These are phyloP conservation scores for Stentor roeselii DNA, from an alignment of 73 alveolate species.

Conservation along the genomic window DNA sequence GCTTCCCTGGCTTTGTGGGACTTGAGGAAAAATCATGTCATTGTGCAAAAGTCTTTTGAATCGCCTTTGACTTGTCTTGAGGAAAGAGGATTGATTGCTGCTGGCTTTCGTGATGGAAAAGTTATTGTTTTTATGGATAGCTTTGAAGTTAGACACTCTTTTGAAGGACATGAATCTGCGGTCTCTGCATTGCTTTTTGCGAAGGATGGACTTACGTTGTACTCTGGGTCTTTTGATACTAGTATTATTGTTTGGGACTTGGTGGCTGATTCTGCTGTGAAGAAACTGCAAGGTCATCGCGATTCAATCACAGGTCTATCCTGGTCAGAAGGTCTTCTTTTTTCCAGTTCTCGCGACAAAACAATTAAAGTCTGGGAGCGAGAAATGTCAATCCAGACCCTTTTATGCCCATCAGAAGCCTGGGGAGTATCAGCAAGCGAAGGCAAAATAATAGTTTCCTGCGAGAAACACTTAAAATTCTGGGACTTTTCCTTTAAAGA, in stretches of 20 bases:
- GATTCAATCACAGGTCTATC: slow-evolving; percentile 61
- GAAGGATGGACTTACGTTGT: slow-evolving; percentile 51
- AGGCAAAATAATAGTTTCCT: neutral
- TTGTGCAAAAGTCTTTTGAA: slow-evolving; percentile 37
- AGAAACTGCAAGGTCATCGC: slow-evolving; percentile 82
- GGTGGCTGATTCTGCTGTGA: slow-evolving; percentile 67
- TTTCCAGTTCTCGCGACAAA: slow-evolving; percentile 67
- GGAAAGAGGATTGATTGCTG: slow-evolving; percentile 32
- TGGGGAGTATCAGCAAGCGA: neutral
- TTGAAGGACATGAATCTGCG: slow-evolving; percentile 71
- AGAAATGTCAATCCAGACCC: slow-evolving; percentile 60
- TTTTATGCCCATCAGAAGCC: neutral
- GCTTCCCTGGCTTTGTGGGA: neutral
- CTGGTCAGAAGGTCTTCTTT: slow-evolving; percentile 39
- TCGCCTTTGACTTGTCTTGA: slow-evolving; percentile 23
- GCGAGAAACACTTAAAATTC: neutral
- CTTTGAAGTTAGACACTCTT: slow-evolving; percentile 27
- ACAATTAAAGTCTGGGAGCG: slow-evolving; percentile 79
- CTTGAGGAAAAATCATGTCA: slow-evolving; percentile 23
- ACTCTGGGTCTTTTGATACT: slow-evolving; percentile 78
- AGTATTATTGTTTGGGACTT: slow-evolving; percentile 70
- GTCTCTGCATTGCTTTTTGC: slow-evolving; percentile 59
- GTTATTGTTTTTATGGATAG: slow-evolving; percentile 29
- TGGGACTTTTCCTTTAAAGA: slow-evolving; percentile 12
- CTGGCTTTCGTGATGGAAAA: slow-evolving; percentile 52